Evolutionary conservation across 306 rosid species (phyloP), one percentile per base, ranked within the genome.

Genomic region (Trifolium repens): DNA sequence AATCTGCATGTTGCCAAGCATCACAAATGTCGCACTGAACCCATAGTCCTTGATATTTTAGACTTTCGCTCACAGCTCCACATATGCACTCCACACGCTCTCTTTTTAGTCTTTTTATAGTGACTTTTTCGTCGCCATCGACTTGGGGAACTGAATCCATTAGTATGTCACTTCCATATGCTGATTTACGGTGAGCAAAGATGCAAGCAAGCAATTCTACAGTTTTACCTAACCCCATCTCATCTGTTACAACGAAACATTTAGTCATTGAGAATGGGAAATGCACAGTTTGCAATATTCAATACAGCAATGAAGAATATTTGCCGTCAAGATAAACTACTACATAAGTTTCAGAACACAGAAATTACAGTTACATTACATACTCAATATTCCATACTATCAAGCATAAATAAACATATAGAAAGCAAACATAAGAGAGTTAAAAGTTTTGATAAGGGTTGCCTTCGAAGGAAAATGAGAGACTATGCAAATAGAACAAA

Each of bases 1-100:
- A 94, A 61, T 85, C 91, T 26, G 96, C 98, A 81, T 94, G 97
- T 82, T 94, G 98, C 98, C 98, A 94, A 24, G 98, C 97, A 84
- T 90, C 96, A 83, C 98, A 94, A 43, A 84, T 75, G 85, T 94
- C 98, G 55, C 98, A 94, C 80, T 91, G 98, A 78, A 94, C 98
- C 98, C 98, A 94, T 69, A 94, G 57, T 76, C 98, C 97, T 76
- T 79, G 83, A 85, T 91, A 91, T 84, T 80, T 85, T 66, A 19
- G 65, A 82, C 80, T 86, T 77, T 94, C 98, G 22, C 89, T 91
- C 69, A 94, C 98, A 85, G 96, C 89, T 74, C 97, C 97, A 80
- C 97, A 94, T 47, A 79, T 58, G 64, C 97, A 94, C 84, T 94
- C 97, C 78, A 94, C 90, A 60, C 96, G 98, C 65, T 90, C 98